Conservation (phyloP, 1,284 basidiomycete genomes). For the Termitomyces sp. region DNA sequence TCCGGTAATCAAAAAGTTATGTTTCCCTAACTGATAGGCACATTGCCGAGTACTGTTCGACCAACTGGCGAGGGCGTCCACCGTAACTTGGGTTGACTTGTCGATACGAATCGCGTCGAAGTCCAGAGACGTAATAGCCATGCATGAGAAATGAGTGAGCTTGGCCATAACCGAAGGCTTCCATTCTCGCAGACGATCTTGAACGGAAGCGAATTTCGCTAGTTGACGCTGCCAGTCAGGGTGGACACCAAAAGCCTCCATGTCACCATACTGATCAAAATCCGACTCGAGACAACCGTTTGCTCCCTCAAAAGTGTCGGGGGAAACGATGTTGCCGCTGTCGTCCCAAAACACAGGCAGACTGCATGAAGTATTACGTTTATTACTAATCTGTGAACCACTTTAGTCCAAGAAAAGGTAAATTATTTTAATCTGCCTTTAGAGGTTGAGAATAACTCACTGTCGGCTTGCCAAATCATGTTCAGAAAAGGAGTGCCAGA, state of each 20-base stretch:
- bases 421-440: not conserved
- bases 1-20: slow-evolving; percentile 84
- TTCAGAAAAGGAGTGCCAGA: slow-evolving; percentile 89
- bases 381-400: slow-evolving; percentile 48
- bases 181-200: slow-evolving; percentile 92
- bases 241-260: slow-evolving; percentile 94
- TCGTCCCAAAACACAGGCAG: slow-evolving; percentile 79
- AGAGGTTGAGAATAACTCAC: slow-evolving; percentile 40
- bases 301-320: slow-evolving; percentile 31
- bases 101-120: slow-evolving; percentile 92
- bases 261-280: slow-evolving; percentile 92
- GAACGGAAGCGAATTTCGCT: slow-evolving; percentile 90
- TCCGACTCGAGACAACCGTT: slow-evolving; percentile 76
- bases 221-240: slow-evolving; percentile 92
- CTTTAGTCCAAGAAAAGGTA: slow-evolving; percentile 2
- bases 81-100: slow-evolving; percentile 87
- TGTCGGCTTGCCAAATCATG: slow-evolving; percentile 94
- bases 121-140: slow-evolving; percentile 82
- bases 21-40: slow-evolving; percentile 67
- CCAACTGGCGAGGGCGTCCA: slow-evolving; percentile 77
- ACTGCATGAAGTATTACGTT: slow-evolving; percentile 67
- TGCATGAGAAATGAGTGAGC: slow-evolving; percentile 74
- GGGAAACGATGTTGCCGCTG: slow-evolving; percentile 58
- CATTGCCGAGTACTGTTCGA: slow-evolving; percentile 68
- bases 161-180: slow-evolving; percentile 69